phyloP scores from a whole-genome alignment of 768 basidiomycete genomes.

The Lenzites betulinus region DNA sequence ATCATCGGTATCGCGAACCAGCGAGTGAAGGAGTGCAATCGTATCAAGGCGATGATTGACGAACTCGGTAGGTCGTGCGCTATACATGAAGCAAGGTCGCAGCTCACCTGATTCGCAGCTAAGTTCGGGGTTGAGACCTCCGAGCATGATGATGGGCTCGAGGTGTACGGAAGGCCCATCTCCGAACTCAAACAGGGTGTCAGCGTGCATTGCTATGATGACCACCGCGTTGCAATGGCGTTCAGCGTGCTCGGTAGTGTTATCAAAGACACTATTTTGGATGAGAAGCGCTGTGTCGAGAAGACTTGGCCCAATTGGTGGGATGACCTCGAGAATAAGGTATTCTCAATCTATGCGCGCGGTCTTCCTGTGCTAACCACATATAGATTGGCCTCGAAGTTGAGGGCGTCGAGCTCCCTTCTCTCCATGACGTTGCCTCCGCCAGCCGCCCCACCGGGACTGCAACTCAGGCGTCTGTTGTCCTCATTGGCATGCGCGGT shows the following conservation, averaged over 20 bases:
- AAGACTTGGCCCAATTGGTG: constrained; percentile 99
- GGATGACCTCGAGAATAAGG: constrained; percentile 97
- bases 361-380: background rate
- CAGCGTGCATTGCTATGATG: constrained; percentile 94
- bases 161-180: constrained; percentile 80
- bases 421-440: constrained; percentile 42
- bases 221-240: constrained; percentile 98
- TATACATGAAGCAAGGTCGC: background rate
- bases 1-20: constrained; percentile 98
- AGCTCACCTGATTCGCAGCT: constrained; percentile 44
- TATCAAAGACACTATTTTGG: constrained; percentile 73
- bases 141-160: constrained; percentile 91
- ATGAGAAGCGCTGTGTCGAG: constrained; percentile 97
- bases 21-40: constrained; percentile 96
- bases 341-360: constrained; percentile 31
- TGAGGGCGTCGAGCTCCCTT: constrained; percentile 77
- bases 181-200: constrained; percentile 64
- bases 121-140: constrained; percentile 94
- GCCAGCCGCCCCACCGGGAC: constrained; percentile 38
- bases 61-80: constrained; percentile 66
- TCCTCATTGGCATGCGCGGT: constrained; percentile 95
- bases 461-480: constrained; percentile 55
- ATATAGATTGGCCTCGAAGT: constrained; percentile 84
- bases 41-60: constrained; percentile 96
- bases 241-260: constrained; percentile 87